phyloP scores from a whole-genome alignment of 805 yeast genomes.

The Lachancea quebecensis region DNA sequence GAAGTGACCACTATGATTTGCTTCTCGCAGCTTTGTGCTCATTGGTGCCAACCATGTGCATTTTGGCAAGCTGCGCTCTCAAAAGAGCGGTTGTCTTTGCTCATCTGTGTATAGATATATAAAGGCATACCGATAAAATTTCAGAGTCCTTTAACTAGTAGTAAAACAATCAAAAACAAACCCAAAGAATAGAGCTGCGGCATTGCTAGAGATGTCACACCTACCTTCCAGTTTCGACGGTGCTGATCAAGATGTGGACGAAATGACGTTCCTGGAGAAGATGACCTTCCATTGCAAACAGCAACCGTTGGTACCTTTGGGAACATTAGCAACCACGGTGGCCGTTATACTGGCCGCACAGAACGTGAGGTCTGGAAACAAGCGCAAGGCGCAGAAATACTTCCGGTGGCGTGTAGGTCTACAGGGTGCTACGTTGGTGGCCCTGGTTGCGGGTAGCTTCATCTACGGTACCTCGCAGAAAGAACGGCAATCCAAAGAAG shows the following conservation, averaged over 20 bases:
- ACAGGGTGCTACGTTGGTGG: conserved; percentile 77
- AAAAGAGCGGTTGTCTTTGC: neutral
- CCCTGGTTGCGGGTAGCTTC: conserved; percentile 74
- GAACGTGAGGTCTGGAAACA: conserved; percentile 66
- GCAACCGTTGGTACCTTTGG: conserved; percentile 86
- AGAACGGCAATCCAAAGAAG: conserved; percentile 51
- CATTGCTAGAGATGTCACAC: conserved; percentile 5
- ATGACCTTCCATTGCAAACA: conserved; percentile 60
- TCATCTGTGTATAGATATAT: neutral
- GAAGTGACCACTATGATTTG: conserved; percentile 2
- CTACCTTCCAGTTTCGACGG: conserved; percentile 33
- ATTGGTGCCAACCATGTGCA: neutral
- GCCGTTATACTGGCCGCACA: conserved; percentile 77
- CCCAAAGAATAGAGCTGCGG: neutral
- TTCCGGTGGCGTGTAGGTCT: conserved; percentile 85
- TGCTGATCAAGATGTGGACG: conserved; percentile 23
- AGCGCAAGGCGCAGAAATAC: conserved; percentile 72
- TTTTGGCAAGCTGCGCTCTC: neutral
- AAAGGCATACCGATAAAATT: neutral
- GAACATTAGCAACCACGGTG: conserved; percentile 68
- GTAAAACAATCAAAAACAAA: neutral
- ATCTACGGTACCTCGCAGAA: conserved; percentile 49
- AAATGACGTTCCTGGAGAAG: conserved; percentile 46
- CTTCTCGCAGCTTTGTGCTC: neutral
- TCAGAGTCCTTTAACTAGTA: neutral